Conservation (phyloP, 1,284 basidiomycete species). For the Gastroboletus turbinatus region DNA sequence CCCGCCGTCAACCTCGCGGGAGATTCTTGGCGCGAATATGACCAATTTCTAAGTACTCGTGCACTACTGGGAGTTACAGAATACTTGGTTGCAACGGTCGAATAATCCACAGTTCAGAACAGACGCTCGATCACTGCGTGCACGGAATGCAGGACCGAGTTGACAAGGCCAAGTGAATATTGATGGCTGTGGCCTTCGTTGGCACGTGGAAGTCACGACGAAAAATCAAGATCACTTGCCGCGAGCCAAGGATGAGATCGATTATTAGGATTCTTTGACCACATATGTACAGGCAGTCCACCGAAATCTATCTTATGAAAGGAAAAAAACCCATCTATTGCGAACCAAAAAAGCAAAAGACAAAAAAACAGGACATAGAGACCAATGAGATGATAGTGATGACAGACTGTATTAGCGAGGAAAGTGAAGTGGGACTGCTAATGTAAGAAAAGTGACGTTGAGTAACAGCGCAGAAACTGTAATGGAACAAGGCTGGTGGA, state of each 20-base stretch:
- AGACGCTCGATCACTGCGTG: neutral
- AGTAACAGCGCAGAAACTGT: constrained; percentile 8
- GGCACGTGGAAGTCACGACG: constrained; percentile 17
- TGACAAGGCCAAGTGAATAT: neutral
- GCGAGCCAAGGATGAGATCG: constrained; percentile 2
- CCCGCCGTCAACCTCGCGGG: neutral
- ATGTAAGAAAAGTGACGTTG: constrained; percentile 2
- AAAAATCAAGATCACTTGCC: neutral
- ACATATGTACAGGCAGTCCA: neutral
- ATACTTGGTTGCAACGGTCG: neutral
- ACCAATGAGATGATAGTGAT: constrained; percentile 5
- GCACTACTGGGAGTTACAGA: neutral
- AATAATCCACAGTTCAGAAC: too few relatives aligned
- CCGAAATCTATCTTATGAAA: neutral
- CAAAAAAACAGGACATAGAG: neutral
- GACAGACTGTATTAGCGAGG: neutral
- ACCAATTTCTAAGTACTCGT: too few relatives aligned
- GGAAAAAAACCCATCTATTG: constrained; percentile 7
- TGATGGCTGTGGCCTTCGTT: constrained; percentile 3
- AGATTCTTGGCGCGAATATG: too few relatives aligned
- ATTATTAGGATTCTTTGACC: neutral
- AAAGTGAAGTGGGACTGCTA: neutral
- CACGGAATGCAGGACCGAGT: neutral
- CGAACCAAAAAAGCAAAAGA: neutral
- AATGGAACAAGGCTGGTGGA: constrained; percentile 1